A percentile compares a stretch with the other conserved stretches of the same genome.
phyloP scores from a whole-genome alignment of 257 asterid species.

The Solanum piurae region DNA sequence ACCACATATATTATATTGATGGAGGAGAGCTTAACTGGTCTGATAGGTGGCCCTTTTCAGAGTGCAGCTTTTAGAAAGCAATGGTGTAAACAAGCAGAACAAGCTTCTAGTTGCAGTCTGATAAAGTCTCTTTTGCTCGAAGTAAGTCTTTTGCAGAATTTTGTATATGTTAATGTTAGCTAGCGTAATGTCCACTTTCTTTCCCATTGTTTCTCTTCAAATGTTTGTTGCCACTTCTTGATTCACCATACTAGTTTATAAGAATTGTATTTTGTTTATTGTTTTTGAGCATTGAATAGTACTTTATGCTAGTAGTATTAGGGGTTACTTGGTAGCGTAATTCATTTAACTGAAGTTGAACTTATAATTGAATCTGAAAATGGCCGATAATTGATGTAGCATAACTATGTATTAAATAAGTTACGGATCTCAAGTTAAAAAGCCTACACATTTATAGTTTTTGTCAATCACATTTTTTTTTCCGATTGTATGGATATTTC shows the following conservation, averaged over 20 bases:
- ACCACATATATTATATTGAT: conserved; percentile 46
- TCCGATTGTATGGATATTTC: neutral
- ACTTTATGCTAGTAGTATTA: neutral
- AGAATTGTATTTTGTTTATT: neutral
- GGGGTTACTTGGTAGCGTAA: neutral
- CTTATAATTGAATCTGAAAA: neutral
- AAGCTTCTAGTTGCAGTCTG: conserved; percentile 37
- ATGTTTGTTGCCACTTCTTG: neutral
- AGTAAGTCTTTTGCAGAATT: conserved; percentile 25
- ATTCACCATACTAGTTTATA: neutral
- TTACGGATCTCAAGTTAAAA: neutral
- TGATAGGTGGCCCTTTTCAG: conserved; percentile 54
- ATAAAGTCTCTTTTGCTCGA: conserved; percentile 62
- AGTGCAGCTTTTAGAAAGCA: conserved; percentile 40
- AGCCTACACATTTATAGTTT: neutral
- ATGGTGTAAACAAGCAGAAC: conserved; percentile 65
- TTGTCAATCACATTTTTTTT: neutral
- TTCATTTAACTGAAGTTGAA: neutral
- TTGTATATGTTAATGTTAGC: neutral
- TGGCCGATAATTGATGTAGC: neutral
- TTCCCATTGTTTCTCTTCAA: neutral
- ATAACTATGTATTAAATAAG: neutral
- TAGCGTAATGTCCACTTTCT: neutral
- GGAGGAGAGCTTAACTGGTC: conserved; percentile 80
- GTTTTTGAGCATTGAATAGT: neutral